phyloP scores from a whole-genome alignment of 495 filamentous ascomycete genomes.

The Aspergillus nidulans region DNA sequence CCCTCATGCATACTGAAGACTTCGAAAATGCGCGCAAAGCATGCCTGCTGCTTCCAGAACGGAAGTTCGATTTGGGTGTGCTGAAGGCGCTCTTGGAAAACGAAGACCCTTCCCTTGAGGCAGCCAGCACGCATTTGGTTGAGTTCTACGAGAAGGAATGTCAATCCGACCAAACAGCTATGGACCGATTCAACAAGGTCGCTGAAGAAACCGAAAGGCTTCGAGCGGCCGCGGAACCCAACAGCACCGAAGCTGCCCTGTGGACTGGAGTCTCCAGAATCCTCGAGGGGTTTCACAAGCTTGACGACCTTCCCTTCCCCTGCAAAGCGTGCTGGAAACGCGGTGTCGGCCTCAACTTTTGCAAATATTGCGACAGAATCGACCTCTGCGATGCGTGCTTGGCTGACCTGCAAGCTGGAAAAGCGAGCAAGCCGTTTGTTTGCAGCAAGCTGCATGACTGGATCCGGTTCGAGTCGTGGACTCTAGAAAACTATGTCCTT shows the following conservation, averaged over 20 bases:
- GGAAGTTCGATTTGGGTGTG: not conserved
- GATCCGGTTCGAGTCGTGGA: not conserved
- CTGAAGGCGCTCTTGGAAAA: not conserved
- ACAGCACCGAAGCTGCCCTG: not conserved
- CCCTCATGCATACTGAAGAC: slow-evolving; percentile 6
- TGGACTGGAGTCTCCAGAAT: not conserved
- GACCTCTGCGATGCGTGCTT: not conserved
- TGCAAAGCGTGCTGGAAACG: not conserved
- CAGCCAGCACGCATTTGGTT: not conserved
- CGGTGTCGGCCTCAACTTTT: not conserved
- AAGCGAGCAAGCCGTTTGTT: not conserved
- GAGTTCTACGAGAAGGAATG: not conserved
- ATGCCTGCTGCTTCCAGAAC: not conserved
- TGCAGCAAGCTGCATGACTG: not conserved
- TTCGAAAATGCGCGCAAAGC: slow-evolving; percentile 6
- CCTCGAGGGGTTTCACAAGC: not conserved
- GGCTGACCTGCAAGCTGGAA: not conserved
- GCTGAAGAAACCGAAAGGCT: not conserved
- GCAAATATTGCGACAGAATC: not conserved
- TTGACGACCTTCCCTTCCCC: not conserved
- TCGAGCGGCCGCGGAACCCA: not conserved
- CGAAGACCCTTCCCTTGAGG: not conserved
- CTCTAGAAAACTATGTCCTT: not conserved
- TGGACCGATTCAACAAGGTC: not conserved
- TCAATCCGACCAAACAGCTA: not conserved